Conservation (phyloP, 495 filamentous ascomycete species). For the Aspergillus affinis region DNA sequence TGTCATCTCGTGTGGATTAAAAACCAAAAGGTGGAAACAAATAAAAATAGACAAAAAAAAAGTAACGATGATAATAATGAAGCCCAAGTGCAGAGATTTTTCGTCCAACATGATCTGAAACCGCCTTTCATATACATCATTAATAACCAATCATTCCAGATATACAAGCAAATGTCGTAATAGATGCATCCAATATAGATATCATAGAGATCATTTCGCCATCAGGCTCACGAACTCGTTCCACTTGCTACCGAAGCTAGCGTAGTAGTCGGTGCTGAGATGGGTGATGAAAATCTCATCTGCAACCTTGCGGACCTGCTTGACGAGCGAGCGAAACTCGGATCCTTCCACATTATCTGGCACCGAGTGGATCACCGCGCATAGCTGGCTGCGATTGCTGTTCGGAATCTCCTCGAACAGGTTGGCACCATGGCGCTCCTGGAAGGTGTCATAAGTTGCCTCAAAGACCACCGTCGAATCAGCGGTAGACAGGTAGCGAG, state of each 20-base stretch:
- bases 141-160: not conserved
- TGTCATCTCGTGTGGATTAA: no score
- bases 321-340: slow-evolving; percentile 34
- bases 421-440: slow-evolving; percentile 32
- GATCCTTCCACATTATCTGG: slow-evolving; percentile 33
- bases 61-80: no score
- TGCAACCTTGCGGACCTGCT: slow-evolving; percentile 34
- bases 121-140: not conserved
- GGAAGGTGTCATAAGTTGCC: slow-evolving; percentile 44
- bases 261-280: slow-evolving; percentile 44
- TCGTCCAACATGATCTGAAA: no score
- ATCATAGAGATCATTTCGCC: slow-evolving; percentile 24
- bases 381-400: slow-evolving; percentile 35
- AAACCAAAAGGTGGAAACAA: no score
- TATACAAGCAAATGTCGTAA: slow-evolving; percentile 3
- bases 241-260: slow-evolving; percentile 44
- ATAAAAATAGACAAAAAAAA: no score
- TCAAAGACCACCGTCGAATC: slow-evolving; percentile 50
- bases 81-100: no score
- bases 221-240: slow-evolving; percentile 43
- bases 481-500: slow-evolving; percentile 40
- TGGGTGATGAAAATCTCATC: slow-evolving; percentile 49
- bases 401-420: slow-evolving; percentile 35
- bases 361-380: slow-evolving; percentile 45
- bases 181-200: not conserved